Conservation (phyloP, 495 filamentous ascomycete genomes). For the Friedmanniomyces simplex region DNA sequence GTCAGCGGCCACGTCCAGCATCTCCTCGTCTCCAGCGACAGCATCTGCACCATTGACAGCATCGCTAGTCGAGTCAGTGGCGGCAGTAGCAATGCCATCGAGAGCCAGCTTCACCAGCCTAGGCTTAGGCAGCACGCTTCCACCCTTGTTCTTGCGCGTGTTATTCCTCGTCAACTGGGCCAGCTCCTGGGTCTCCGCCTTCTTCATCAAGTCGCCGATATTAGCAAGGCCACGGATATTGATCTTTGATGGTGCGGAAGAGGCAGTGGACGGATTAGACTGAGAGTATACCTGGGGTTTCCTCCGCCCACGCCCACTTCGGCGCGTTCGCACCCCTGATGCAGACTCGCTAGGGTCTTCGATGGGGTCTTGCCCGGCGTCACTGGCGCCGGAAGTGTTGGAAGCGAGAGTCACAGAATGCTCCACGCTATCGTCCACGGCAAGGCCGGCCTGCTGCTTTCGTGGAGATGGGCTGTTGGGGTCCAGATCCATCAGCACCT, state of each 20-base stretch:
- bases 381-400: neutral
- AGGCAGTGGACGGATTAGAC: neutral
- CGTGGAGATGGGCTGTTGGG: conserved; percentile 45
- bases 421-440: neutral
- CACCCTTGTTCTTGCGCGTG: conserved; percentile 78
- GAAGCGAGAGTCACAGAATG: too few species aligned
- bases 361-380: neutral
- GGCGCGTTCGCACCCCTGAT: neutral
- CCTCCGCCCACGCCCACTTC: neutral
- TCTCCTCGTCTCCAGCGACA: neutral
- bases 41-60: neutral
- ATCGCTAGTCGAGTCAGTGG: neutral
- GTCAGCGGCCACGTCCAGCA: neutral
- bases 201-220: conserved; percentile 42
- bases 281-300: conserved; percentile 6
- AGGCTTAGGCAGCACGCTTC: conserved; percentile 45
- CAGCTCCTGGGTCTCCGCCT: conserved; percentile 57
- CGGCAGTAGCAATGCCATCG: neutral
- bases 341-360: neutral
- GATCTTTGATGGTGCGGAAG: conserved; percentile 37
- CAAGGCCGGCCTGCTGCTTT: conserved; percentile 23
- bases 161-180: conserved; percentile 81
- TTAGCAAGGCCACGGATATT: conserved; percentile 48
- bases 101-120: conserved; percentile 36
- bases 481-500: conserved; percentile 42